Percentiles rank a stretch among this genome's conserved stretches.
These are phyloP conservation scores for Verticillium longisporum DNA, from an alignment of 2,329 filamentous ascomycete genomes.

Conservation along the genomic window DNA sequence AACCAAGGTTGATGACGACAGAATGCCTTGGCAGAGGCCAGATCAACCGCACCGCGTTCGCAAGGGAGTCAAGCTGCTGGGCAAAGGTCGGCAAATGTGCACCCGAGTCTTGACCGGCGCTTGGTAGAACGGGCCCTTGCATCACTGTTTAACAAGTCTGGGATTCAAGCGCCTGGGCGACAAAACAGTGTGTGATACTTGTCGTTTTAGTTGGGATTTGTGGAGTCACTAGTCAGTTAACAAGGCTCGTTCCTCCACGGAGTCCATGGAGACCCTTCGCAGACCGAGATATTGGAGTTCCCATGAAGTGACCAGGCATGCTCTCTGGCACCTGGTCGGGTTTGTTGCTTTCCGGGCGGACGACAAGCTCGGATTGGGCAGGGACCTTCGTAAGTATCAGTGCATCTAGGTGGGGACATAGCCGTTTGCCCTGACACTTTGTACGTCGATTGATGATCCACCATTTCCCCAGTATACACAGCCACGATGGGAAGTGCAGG, in stretches of 20 bases:
- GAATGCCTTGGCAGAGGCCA: not conserved
- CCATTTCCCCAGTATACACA: not conserved
- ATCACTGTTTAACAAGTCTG: not conserved
- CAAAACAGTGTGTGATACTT: not conserved
- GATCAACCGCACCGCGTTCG: not conserved
- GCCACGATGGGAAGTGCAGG: not conserved
- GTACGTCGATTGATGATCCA: not conserved
- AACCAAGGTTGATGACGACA: not conserved
- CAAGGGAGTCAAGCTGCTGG: not conserved
- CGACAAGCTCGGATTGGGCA: not conserved
- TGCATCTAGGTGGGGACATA: not conserved
- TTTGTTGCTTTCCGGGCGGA: not conserved
- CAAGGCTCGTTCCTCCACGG: not conserved
- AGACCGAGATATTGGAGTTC: not conserved
- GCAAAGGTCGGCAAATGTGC: not conserved
- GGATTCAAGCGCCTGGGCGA: not conserved
- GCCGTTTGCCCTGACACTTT: not conserved
- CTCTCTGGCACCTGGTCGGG: not conserved
- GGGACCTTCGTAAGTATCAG: not conserved
- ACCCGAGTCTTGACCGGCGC: not conserved
- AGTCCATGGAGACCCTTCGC: not conserved
- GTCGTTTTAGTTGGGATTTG: too few relatives aligned
- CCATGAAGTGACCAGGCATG: not conserved
- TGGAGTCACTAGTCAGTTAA: too few relatives aligned
- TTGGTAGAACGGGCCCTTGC: not conserved